Base-by-base conservation (phyloP, 1,139 yeast species). In the Protomyces lactucae-debilis region DNA sequence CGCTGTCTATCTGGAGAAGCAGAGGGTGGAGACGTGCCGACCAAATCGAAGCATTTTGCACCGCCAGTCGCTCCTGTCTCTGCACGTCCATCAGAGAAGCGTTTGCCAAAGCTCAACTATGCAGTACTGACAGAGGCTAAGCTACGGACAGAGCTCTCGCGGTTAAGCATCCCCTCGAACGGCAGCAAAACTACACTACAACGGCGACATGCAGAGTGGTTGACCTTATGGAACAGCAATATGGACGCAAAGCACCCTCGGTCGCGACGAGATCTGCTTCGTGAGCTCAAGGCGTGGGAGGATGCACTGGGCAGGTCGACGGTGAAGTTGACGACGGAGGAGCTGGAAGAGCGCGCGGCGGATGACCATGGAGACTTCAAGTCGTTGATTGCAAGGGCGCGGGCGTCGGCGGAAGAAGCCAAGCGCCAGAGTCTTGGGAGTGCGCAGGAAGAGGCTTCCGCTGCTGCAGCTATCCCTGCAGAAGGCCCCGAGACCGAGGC, bases 191-290 rank as follows among this genome's bases (percentile, higher is more conserved):
- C 76, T 32, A 87, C 83, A 69, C 72, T 91, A 69, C 92, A 88
- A 67, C 76, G 82, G 39, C 77, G 98, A 55, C 88, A 87, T 72
- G 85, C 85, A 67, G 95, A 92, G 69, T 92, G 86, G 77, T 84
- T 88, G 67, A 84, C 87, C 45, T 73, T 91, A 16, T 88, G 86
- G 84, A 92, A 92, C 71, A 86, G 97, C 18, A 91, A 91, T 71
- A 80, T 86, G 60, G 97, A 91, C 72, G 82, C 91, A n/a, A 78
- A 82, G 59, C 79, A 78, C 36, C 97, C 97, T 0, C 82, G 82
- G 3, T 75, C 83, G 21, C 85, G 83, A 36, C 75, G 77, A 55
- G 81, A 82, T 3, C 73, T 92, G 55, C 76, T 83, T 60, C 82
- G 80, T 65, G 82, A 81, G 66, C 76, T 92, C 57, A 75, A 76